Evolutionary conservation across 208 protist species (phyloP).

Genomic region (Crithidia bombi): DNA sequence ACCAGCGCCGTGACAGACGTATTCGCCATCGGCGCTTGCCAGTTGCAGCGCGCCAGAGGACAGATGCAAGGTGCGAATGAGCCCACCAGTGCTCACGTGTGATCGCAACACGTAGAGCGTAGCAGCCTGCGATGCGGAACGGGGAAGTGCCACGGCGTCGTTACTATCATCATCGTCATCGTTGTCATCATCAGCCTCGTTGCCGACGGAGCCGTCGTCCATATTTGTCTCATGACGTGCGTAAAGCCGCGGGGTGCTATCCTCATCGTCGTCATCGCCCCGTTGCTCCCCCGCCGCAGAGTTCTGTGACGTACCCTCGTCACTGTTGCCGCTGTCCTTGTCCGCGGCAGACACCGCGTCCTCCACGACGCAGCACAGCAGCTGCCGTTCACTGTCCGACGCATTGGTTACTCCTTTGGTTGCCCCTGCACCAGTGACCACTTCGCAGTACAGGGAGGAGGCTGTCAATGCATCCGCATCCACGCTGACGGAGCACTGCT

Average conservation of each 20-base stretch:
- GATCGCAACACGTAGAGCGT: slow-evolving; percentile 5
- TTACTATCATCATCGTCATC: background rate
- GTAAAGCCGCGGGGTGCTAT: background rate
- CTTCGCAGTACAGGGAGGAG: background rate
- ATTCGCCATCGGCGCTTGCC: background rate
- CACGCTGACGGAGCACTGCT: background rate
- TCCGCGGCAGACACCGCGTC: background rate
- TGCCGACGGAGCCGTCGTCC: background rate
- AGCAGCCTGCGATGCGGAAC: background rate
- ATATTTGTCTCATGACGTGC: background rate
- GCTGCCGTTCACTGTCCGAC: background rate
- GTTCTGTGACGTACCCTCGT: background rate
- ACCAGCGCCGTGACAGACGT: background rate
- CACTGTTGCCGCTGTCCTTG: background rate
- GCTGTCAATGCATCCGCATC: background rate
- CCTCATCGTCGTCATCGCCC: background rate
- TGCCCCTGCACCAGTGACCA: background rate
- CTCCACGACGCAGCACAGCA: slow-evolving; percentile 27
- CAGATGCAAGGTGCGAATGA: background rate
- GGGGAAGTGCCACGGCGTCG: background rate
- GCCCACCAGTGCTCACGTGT: background rate
- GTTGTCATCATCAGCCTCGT: background rate
- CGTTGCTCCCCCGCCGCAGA: background rate
- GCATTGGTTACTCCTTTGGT: background rate
- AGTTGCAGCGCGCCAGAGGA: background rate